Evolutionary conservation across 1,284 basidiomycete species (phyloP), one percentile per base, ranked within the genome.

Genomic region (Chondrostereum purpureum): DNA sequence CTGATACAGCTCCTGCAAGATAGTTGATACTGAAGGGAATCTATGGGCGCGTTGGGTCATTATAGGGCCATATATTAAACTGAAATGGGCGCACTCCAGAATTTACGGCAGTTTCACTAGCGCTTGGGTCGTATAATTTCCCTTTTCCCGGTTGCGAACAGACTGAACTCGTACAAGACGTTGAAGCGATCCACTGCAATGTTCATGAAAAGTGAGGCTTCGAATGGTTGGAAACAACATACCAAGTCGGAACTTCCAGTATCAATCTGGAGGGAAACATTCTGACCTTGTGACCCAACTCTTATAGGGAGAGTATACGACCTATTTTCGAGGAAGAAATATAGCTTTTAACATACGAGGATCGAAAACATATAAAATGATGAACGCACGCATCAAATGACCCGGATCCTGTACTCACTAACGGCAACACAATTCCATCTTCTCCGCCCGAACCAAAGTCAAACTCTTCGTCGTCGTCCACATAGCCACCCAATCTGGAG

Each of bases 221-320:
- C n/a, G n/a, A n/a, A 17, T 23, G 51, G 47, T 13, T 40, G 33
- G 39, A 40, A 18, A 21, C 37, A 31, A 65, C 79, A 52, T 46
- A 84, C 83, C 19, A 88, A 67, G 61, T 88, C 85, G 0, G 83
- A 83, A 1, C 84, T 88, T 24, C 86, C 85, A 0, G 81, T 84
- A 54, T 88, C 85, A 23, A 88, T 72, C 53, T 86, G 82, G 2
- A 88, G 61, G 3, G 70, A 75, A 23, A 81, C 60, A 17, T 70
- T 69, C 49, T 80, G 77, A 17, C 57, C 59, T 4, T 55, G 56
- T 17, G 53, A 53, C 13, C 84, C 83, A 14, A 85, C 61, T 18
- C 55, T 61, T 5, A 83, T 62, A 5, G 78, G 68, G 20, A 83
- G 58, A 3, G 77, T 78, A 55, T 88, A 87, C 2, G 76, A 42